Conservation (phyloP, 2,329 filamentous ascomycete genomes). For the Pseudohalonectria lignicola region DNA sequence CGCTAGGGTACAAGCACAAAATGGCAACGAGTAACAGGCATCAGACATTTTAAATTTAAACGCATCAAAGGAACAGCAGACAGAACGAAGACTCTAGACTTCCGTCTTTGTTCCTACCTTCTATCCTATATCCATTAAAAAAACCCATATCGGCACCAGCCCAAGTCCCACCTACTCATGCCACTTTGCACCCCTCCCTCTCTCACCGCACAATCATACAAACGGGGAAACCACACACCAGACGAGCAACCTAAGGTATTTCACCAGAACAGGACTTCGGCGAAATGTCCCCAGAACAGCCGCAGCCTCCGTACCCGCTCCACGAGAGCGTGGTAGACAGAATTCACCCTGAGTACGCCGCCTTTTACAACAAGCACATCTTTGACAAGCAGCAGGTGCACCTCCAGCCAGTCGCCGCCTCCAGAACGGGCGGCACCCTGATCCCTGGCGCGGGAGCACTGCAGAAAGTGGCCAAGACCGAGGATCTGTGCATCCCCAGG, state of each 20-base stretch:
- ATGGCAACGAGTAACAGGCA: no score
- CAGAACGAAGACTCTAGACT: no score
- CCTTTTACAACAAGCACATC: conserved; percentile 40
- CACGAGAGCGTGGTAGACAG: conserved; percentile 32
- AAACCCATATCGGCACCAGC: no score
- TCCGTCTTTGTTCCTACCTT: no score
- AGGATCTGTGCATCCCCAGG: conserved; percentile 30
- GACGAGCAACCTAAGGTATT: neutral
- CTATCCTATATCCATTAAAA: no score
- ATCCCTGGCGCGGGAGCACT: conserved; percentile 39
- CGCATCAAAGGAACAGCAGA: no score
- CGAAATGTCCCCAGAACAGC: neutral
- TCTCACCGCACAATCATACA: no score
- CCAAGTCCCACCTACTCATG: no score
- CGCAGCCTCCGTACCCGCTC: conserved; percentile 27
- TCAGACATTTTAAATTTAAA: neutral
- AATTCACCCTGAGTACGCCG: conserved; percentile 37
- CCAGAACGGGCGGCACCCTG: conserved; percentile 36
- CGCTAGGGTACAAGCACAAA: no score
- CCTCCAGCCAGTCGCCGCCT: conserved; percentile 38
- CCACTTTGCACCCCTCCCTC: neutral
- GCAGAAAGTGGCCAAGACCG: conserved; percentile 31
- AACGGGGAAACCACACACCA: no score
- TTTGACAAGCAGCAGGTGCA: conserved; percentile 42
- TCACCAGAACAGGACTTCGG: neutral